Conservation (phyloP, 2,329 filamentous ascomycete species). For the Fusarium citri region DNA sequence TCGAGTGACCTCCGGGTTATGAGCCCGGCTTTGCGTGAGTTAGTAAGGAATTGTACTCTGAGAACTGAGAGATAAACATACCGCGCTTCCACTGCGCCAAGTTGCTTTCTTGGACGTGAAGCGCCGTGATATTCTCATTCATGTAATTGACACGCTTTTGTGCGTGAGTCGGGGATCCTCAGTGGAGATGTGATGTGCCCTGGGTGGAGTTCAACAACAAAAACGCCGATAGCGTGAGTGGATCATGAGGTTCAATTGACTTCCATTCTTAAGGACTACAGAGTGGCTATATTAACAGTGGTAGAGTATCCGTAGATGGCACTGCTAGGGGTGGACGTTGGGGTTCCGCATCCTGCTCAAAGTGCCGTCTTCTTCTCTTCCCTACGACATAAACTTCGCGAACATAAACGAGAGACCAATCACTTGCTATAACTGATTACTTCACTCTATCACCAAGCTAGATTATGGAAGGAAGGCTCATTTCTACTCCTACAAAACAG, state of each 20-base stretch:
- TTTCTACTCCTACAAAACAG: not conserved
- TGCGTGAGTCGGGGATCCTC: slow-evolving; percentile 4
- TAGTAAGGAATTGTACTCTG: not conserved
- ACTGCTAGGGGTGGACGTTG: not conserved
- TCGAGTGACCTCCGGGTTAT: slow-evolving; percentile 29
- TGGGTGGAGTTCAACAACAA: slow-evolving; percentile 5
- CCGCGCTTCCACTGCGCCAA: slow-evolving; percentile 31
- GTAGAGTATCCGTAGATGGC: not conserved
- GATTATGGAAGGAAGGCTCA: not conserved
- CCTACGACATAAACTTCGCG: not conserved
- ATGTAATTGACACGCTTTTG: not conserved
- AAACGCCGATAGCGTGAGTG: not conserved
- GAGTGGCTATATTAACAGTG: not conserved
- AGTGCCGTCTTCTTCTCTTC: not conserved
- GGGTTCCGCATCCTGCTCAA: not conserved
- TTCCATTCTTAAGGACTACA: not conserved
- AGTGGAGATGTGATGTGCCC: slow-evolving; percentile 18
- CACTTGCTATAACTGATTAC: not conserved
- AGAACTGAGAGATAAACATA: not conserved
- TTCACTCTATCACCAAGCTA: not conserved
- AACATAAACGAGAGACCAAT: not conserved
- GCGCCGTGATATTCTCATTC: not conserved
- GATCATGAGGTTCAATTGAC: not conserved
- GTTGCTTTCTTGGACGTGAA: slow-evolving; percentile 17
- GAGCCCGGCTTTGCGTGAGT: slow-evolving; percentile 21